These are phyloP conservation scores for Kitagawia praeruptora DNA, from an alignment of 129 eudicot species.

Conservation along the genomic window DNA sequence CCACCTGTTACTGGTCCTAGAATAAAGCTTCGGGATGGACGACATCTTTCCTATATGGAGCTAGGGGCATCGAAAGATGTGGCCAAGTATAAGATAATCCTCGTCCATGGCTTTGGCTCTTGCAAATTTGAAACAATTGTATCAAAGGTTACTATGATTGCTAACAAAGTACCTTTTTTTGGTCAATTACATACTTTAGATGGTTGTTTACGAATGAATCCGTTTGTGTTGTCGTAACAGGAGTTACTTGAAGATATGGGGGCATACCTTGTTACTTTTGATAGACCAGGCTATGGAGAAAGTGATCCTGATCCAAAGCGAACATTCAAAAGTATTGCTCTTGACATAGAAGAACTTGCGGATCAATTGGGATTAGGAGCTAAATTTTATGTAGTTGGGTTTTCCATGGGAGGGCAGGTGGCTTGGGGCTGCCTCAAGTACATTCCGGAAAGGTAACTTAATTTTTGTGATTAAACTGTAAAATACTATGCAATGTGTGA, in stretches of 20 bases:
- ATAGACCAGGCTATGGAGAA: constrained; percentile 82
- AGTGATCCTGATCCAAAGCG: constrained; percentile 78
- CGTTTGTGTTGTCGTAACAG: constrained; percentile 18
- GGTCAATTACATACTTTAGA: not conserved
- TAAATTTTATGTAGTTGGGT: constrained; percentile 57
- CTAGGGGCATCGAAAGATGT: constrained; percentile 46
- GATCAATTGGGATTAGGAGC: constrained; percentile 54
- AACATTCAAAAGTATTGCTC: constrained; percentile 42
- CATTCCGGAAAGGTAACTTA: constrained; percentile 54
- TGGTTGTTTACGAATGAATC: not conserved
- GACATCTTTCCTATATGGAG: constrained; percentile 63
- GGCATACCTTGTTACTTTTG: constrained; percentile 56
- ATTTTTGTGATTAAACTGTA: not conserved
- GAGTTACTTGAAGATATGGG: constrained; percentile 47
- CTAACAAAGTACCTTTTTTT: not conserved
- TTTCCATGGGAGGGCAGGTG: constrained; percentile 77
- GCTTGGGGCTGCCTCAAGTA: constrained; percentile 77
- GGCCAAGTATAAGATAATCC: constrained; percentile 48
- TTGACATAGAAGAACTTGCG: constrained; percentile 76
- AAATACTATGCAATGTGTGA: not conserved
- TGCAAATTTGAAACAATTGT: constrained; percentile 30
- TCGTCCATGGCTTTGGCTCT: constrained; percentile 49
- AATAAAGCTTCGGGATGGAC: constrained; percentile 54
- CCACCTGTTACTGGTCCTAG: constrained; percentile 56
- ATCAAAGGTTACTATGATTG: constrained; percentile 13